phyloP scores from a whole-genome alignment of 352 stramenopile genomes.

The Vaucheria bursata region DNA sequence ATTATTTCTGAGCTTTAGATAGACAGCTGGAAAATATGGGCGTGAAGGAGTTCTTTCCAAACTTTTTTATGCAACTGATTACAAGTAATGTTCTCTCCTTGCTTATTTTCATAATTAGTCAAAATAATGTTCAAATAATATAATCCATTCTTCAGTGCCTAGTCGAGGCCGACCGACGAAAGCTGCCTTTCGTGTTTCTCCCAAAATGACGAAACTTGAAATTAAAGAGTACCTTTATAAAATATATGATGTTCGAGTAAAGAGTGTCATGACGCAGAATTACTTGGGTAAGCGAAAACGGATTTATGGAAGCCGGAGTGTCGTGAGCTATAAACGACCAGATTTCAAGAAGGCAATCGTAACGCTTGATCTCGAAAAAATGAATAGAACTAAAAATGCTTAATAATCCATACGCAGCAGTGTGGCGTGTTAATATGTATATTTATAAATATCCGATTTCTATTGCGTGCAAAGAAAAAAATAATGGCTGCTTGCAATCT shows the following conservation, averaged over 20 bases:
- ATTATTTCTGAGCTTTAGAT: too few relatives aligned
- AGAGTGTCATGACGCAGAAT: conserved; percentile 55
- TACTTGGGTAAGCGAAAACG: conserved; percentile 72
- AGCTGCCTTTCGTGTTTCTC: conserved; percentile 80
- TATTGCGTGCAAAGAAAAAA: too few relatives aligned
- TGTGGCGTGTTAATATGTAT: too few relatives aligned
- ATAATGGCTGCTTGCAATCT: too few relatives aligned
- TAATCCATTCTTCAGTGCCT: conserved; percentile 16
- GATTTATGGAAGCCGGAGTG: conserved; percentile 64
- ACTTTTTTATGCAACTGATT: conserved; percentile 37
- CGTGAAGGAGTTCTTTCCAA: conserved; percentile 36
- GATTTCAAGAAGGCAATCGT: conserved; percentile 83
- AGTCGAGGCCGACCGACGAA: conserved; percentile 39
- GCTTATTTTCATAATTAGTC: not conserved
- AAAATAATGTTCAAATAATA: not conserved
- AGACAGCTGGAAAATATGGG: conserved; percentile 4
- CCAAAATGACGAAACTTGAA: conserved; percentile 92
- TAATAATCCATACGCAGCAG: too few relatives aligned
- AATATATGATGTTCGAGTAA: conserved; percentile 84
- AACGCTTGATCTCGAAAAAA: conserved; percentile 56
- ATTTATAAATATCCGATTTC: too few relatives aligned
- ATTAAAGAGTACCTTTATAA: conserved; percentile 94
- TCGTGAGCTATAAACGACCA: conserved; percentile 74
- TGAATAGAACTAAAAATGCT: not conserved
- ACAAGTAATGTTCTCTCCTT: too few relatives aligned